phyloP scores from a whole-genome alignment of 2,329 filamentous ascomycete genomes.

The Sporothrix pallida region DNA sequence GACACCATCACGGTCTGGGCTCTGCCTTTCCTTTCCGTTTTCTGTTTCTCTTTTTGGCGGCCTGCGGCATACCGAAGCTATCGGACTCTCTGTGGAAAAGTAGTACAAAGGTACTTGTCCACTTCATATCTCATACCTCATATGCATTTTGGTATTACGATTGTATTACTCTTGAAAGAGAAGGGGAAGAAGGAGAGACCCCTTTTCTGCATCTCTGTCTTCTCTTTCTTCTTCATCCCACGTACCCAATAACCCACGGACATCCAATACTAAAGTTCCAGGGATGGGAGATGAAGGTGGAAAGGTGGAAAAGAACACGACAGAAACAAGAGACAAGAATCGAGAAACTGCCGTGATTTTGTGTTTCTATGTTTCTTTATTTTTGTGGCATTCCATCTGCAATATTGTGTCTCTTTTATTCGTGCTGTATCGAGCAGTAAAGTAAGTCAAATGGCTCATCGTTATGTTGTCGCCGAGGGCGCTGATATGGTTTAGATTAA shows the following conservation, averaged over 20 bases:
- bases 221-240: not conserved
- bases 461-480: conserved; percentile 15
- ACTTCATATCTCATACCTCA: not conserved
- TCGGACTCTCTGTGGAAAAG: not conserved
- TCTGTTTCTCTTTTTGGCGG: not conserved
- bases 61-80: not conserved
- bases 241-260: not conserved
- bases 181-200: not conserved
- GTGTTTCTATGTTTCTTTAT: not conserved
- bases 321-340: not conserved
- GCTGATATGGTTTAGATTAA: conserved; percentile 20
- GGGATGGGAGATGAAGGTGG: not conserved
- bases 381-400: not conserved
- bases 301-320: not conserved
- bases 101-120: not conserved
- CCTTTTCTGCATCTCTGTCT: conserved; percentile 8
- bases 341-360: not conserved
- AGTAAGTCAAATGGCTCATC: conserved; percentile 7
- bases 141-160: not conserved
- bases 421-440: not conserved
- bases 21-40: not conserved
- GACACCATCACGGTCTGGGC: not conserved
- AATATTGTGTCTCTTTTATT: not conserved
- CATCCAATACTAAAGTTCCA: not conserved
- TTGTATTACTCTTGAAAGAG: not conserved